phyloP scores from a whole-genome alignment of 257 asterid genomes.

The Solanum raphanifolium region DNA sequence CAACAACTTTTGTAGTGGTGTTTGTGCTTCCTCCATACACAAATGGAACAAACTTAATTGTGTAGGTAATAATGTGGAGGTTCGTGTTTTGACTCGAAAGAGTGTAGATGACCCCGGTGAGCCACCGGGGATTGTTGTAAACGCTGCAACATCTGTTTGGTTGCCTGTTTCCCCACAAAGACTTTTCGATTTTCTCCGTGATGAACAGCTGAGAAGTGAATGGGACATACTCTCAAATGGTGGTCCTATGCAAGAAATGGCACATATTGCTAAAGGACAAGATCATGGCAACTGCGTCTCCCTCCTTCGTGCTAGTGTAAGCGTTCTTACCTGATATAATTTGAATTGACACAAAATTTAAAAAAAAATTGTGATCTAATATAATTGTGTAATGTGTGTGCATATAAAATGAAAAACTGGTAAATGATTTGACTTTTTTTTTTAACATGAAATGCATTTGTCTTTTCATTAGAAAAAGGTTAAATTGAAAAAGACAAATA shows the following conservation, averaged over 20 bases:
- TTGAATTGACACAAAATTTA: no score
- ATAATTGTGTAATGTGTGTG: background rate
- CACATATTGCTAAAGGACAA: conserved; percentile 79
- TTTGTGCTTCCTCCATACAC: conserved; percentile 77
- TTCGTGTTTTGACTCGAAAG: conserved; percentile 75
- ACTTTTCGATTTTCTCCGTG: conserved; percentile 71
- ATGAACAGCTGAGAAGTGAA: conserved; percentile 65
- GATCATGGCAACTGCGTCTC: conserved; percentile 86
- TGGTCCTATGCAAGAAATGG: conserved; percentile 94
- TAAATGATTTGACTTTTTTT: background rate
- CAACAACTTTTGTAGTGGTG: conserved; percentile 77
- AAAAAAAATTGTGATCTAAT: no score
- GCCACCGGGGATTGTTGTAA: conserved; percentile 82
- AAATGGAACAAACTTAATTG: conserved; percentile 62
- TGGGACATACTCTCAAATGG: conserved; percentile 93
- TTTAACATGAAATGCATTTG: background rate
- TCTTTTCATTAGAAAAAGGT: background rate
- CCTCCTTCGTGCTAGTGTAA: conserved; percentile 69
- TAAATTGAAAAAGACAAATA: background rate
- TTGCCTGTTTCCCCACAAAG: conserved; percentile 60
- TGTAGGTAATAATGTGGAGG: conserved; percentile 51
- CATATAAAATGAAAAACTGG: background rate
- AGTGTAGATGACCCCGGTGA: conserved; percentile 80
- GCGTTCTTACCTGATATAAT: background rate
- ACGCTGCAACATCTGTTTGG: conserved; percentile 89